These are phyloP conservation scores for Annulohypoxylon nitens DNA, from an alignment of 495 filamentous ascomycete species.

Conservation along the genomic window DNA sequence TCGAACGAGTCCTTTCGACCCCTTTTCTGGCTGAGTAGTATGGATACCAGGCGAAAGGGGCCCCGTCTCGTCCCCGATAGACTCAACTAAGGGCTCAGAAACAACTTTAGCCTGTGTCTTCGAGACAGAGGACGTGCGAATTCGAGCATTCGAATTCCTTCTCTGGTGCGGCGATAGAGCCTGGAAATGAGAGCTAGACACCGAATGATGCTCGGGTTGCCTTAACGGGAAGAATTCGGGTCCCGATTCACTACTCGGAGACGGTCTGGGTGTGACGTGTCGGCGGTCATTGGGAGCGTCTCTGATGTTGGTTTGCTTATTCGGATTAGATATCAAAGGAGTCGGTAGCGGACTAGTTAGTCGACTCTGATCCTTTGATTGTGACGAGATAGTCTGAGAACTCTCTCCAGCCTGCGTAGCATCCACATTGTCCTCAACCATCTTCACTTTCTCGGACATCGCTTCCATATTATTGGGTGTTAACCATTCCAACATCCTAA, in stretches of 20 bases:
- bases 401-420: conserved; percentile 19
- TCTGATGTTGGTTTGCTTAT: conserved; percentile 5
- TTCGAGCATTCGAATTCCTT: conserved; percentile 60
- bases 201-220: conserved; percentile 29
- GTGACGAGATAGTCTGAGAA: conserved; percentile 12
- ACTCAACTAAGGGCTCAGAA: conserved; percentile 54
- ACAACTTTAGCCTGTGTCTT: conserved; percentile 55
- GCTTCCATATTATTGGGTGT: conserved; percentile 66
- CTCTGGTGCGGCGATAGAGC: conserved; percentile 49
- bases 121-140: conserved; percentile 56
- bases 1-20: conserved; percentile 52
- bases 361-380: conserved; percentile 22
- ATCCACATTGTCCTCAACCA: conserved; percentile 14
- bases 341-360: conserved; percentile 16
- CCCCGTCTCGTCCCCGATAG: conserved; percentile 42
- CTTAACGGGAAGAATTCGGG: conserved; percentile 23
- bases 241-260: conserved; percentile 20
- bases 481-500: conserved; percentile 86
- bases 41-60: conserved; percentile 53
- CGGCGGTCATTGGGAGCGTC: conserved; percentile 13
- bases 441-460: conserved; percentile 53
- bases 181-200: conserved; percentile 25
- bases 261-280: conserved; percentile 6
- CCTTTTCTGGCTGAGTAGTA: conserved; percentile 51
- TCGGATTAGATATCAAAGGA: conserved; percentile 18